Conservation (phyloP, 2,329 filamentous ascomycete species). For the Colletotrichum sp. region DNA sequence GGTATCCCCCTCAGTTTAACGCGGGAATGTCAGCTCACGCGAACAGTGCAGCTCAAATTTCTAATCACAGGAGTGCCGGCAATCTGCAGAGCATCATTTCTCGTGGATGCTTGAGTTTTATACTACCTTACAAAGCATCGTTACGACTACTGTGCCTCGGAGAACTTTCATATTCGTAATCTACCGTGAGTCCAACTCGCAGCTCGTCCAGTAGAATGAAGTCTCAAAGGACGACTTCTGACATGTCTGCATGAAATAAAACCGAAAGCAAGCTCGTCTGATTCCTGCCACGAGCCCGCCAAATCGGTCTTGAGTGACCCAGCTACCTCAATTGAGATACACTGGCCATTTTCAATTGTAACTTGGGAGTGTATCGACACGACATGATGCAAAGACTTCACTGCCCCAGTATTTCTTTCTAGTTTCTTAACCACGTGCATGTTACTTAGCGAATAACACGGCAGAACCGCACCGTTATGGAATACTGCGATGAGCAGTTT, state of each 20-base stretch:
- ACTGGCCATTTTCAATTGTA: too few species aligned
- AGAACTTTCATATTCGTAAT: neutral
- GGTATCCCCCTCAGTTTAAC: too few species aligned
- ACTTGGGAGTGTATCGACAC: too few species aligned
- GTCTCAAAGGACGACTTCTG: too few species aligned
- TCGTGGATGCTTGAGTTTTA: neutral
- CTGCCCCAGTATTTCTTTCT: neutral
- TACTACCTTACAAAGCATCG: rapidly evolving
- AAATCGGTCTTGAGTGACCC: neutral
- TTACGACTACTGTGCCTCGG: rapidly evolving
- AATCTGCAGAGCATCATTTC: rapidly evolving
- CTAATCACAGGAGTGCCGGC: too few species aligned
- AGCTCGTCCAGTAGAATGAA: neutral
- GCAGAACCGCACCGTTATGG: too few species aligned
- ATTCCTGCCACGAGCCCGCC: neutral
- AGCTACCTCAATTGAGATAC: too few species aligned
- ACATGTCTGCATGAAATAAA: rapidly evolving
- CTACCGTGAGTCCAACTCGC: neutral
- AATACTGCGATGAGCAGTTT: too few species aligned
- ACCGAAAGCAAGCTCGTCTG: neutral
- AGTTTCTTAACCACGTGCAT: too few species aligned
- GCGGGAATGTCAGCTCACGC: too few species aligned
- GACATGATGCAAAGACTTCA: neutral
- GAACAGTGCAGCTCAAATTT: too few species aligned
- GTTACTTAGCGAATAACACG: rapidly evolving